Conservation (phyloP, 2,329 filamentous ascomycete genomes). For the Nigrospora osmanthi region DNA sequence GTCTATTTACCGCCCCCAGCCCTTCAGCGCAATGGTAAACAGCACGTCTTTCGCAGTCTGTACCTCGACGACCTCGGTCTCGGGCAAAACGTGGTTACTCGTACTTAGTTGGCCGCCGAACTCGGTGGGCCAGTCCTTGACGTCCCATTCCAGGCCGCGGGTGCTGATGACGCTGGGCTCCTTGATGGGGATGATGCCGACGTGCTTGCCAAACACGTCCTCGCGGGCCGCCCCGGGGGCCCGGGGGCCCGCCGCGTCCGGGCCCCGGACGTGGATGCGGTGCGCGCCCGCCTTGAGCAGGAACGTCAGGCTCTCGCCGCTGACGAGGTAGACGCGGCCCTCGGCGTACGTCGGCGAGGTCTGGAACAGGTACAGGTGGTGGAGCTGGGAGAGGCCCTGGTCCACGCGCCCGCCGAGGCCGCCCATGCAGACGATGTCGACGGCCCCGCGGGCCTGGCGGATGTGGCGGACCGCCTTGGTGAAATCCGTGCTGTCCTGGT, state of each 20-base stretch:
- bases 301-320: slow-evolving; percentile 74
- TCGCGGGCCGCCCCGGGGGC: not conserved
- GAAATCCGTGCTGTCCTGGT: slow-evolving; percentile 88
- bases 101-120: slow-evolving; percentile 71
- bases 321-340: slow-evolving; percentile 69
- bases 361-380: slow-evolving; percentile 69
- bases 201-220: slow-evolving; percentile 62
- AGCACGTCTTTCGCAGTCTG: slow-evolving; percentile 57
- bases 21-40: slow-evolving; percentile 63
- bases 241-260: too few relatives aligned
- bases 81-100: slow-evolving; percentile 65
- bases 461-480: slow-evolving; percentile 60
- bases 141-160: slow-evolving; percentile 83
- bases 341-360: slow-evolving; percentile 31
- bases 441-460: slow-evolving; percentile 1
- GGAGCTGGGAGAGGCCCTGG: slow-evolving; percentile 82
- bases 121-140: slow-evolving; percentile 68
- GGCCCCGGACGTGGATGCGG: slow-evolving; percentile 54
- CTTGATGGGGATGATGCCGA: slow-evolving; percentile 80
- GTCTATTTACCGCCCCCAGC: not conserved
- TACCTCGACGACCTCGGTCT: slow-evolving; percentile 53
- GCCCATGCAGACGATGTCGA: slow-evolving; percentile 71
- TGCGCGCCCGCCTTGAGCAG: slow-evolving; percentile 66
- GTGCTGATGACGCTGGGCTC: slow-evolving; percentile 75
- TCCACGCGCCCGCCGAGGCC: slow-evolving; percentile 87